Evolutionary conservation across 306 rosid species (phyloP).

Genomic region (Begonia loranthoides): DNA sequence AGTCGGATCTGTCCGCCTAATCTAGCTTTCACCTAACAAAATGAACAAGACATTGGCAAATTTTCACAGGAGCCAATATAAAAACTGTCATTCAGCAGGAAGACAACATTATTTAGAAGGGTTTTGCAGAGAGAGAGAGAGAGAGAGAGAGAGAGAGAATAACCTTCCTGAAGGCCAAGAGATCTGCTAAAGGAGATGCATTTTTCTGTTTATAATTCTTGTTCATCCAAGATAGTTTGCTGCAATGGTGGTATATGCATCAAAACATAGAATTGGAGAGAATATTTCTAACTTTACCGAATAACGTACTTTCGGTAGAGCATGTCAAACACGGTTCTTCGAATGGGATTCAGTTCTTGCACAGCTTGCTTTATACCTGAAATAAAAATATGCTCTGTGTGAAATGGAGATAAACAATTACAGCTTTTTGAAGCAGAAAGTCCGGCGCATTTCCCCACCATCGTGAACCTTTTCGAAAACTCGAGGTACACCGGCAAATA

Average conservation of each 20-base stretch:
- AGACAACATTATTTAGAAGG: no score
- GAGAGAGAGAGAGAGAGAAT: slow-evolving; percentile 2
- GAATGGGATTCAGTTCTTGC: slow-evolving; percentile 53
- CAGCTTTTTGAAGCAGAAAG: no score
- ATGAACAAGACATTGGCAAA: not conserved
- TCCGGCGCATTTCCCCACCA: slow-evolving; percentile 23
- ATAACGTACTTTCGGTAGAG: slow-evolving; percentile 49
- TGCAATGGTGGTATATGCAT: slow-evolving; percentile 9
- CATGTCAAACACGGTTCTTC: slow-evolving; percentile 45
- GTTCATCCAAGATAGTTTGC: slow-evolving; percentile 80
- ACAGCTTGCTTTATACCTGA: slow-evolving; percentile 71
- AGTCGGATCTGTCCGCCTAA: slow-evolving; percentile 68
- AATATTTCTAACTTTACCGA: no score
- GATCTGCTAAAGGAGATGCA: slow-evolving; percentile 72
- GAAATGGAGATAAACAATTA: no score
- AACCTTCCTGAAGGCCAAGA: slow-evolving; percentile 84
- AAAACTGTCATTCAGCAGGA: no score
- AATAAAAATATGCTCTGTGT: slow-evolving; percentile 5
- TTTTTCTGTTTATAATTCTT: slow-evolving; percentile 46
- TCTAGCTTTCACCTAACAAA: slow-evolving; percentile 44
- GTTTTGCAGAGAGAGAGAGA: no score
- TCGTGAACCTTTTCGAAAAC: slow-evolving; percentile 64
- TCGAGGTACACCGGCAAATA: slow-evolving; percentile 76
- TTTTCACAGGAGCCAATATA: not conserved
- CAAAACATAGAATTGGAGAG: no score